phyloP scores from a whole-genome alignment of 2,329 filamentous ascomycete species.

The Fusarium heterosporum region DNA sequence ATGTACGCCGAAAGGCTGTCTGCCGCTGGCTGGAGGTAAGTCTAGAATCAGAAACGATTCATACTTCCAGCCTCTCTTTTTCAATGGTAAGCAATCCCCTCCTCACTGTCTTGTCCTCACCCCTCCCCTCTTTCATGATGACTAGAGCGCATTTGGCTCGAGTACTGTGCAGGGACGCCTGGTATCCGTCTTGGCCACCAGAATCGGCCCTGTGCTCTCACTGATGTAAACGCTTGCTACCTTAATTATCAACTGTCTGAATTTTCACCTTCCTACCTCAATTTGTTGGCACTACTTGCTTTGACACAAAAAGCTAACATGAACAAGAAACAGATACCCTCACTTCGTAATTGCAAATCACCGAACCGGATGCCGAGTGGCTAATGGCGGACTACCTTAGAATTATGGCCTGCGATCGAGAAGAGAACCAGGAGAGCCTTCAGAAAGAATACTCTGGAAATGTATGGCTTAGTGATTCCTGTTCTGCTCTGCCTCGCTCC shows the following conservation, averaged over 20 bases:
- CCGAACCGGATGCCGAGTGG: conserved; percentile 44
- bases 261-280: conserved; percentile 16
- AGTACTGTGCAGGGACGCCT: conserved; percentile 79
- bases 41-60: conserved; percentile 36
- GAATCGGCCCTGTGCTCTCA: conserved; percentile 74
- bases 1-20: conserved; percentile 95
- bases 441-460: conserved; percentile 83
- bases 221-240: conserved; percentile 99
- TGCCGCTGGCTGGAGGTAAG: conserved; percentile 93
- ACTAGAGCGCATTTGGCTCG: conserved; percentile 99
- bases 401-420: conserved; percentile 93
- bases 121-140: conserved; percentile 75
- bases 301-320: conserved; percentile 40
- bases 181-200: conserved; percentile 81
- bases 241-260: conserved; percentile 86
- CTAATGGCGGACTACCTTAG: conserved; percentile 61
- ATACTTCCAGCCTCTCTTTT: conserved; percentile 25
- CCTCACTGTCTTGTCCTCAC: conserved; percentile 10
- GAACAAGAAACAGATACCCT: conserved; percentile 35
- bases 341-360: conserved; percentile 12
- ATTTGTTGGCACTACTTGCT: conserved; percentile 23
- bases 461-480: conserved; percentile 68
- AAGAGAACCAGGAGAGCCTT: conserved; percentile 87
- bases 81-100: conserved; percentile 41
- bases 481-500: conserved; percentile 42